Conservation (phyloP, 2,329 filamentous ascomycete genomes). For the Aspergillus sp. region DNA sequence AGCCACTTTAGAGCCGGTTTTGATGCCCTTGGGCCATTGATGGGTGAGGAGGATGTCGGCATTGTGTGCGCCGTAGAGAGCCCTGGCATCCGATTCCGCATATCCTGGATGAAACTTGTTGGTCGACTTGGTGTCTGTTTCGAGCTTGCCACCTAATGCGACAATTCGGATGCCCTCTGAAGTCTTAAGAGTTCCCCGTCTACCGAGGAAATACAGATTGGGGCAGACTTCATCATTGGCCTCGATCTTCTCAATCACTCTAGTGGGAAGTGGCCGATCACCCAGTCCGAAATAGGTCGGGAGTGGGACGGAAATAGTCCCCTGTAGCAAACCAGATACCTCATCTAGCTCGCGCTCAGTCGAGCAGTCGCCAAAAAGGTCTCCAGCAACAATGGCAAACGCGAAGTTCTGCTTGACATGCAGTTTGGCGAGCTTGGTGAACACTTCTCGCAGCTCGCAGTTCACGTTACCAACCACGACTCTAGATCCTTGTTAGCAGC, state of each 20-base stretch:
- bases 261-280: constrained; percentile 63
- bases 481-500: constrained; percentile 23
- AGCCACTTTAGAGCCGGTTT: constrained; percentile 60
- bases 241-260: constrained; percentile 68
- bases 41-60: constrained; percentile 85
- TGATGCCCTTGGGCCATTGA: constrained; percentile 75
- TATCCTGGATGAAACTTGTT: constrained; percentile 73
- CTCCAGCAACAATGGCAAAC: constrained; percentile 77
- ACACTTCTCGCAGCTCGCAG: constrained; percentile 69
- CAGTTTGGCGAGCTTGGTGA: constrained; percentile 73
- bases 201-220: constrained; percentile 88
- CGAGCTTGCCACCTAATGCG: constrained; percentile 69
- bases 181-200: constrained; percentile 81
- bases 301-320: constrained; percentile 69
- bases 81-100: constrained; percentile 69
- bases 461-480: constrained; percentile 78
- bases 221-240: constrained; percentile 70
- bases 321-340: constrained; percentile 63
- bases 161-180: constrained; percentile 84
- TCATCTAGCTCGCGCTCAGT: constrained; percentile 51
- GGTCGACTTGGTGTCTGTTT: constrained; percentile 43
- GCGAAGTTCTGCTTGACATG: constrained; percentile 86
- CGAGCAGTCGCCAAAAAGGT: constrained; percentile 64
- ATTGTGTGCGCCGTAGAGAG: constrained; percentile 68
- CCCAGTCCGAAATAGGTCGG: constrained; percentile 90